phyloP scores from a whole-genome alignment of 106 monocot genomes.

The Allium sativum region DNA sequence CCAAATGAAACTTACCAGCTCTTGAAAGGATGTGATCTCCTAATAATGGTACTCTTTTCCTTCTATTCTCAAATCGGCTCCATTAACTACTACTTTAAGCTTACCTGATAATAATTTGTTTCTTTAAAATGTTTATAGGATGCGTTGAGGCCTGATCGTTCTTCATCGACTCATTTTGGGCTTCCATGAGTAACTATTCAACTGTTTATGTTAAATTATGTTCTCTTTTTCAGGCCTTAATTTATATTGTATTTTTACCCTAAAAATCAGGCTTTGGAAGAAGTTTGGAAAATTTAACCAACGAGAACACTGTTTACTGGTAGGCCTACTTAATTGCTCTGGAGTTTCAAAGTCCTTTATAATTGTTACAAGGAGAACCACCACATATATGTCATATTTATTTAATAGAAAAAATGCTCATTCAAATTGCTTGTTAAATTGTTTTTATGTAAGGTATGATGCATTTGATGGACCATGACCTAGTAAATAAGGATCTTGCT shows the following conservation, averaged over 20 bases:
- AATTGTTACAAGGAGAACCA: too few species aligned
- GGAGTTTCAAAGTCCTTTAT: too few species aligned
- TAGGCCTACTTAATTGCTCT: conserved; percentile 26
- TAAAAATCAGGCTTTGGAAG: conserved; percentile 79
- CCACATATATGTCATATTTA: too few species aligned
- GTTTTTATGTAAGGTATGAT: conserved; percentile 88
- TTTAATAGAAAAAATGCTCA: too few species aligned
- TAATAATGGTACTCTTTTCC: conserved; percentile 49
- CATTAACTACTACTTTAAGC: conserved; percentile 1
- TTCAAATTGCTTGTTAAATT: too few species aligned
- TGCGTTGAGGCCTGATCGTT: conserved; percentile 83
- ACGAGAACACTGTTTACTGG: conserved; percentile 90
- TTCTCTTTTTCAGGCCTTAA: not conserved
- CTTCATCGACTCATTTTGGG: conserved; percentile 88
- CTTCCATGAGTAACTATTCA: conserved; percentile 55
- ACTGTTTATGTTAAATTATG: not conserved
- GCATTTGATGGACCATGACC: conserved; percentile 97
- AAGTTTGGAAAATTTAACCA: conserved; percentile 87
- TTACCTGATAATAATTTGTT: not conserved
- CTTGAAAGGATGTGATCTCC: conserved; percentile 68
- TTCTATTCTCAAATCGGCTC: not conserved
- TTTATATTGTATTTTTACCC: conserved; percentile 8
- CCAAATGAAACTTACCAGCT: conserved; percentile 85
- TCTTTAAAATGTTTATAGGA: conserved; percentile 33
- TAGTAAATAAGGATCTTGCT: conserved; percentile 55